Conservation (phyloP, 2,329 filamentous ascomycete genomes). For the Aspergillus eucalypticola region DNA sequence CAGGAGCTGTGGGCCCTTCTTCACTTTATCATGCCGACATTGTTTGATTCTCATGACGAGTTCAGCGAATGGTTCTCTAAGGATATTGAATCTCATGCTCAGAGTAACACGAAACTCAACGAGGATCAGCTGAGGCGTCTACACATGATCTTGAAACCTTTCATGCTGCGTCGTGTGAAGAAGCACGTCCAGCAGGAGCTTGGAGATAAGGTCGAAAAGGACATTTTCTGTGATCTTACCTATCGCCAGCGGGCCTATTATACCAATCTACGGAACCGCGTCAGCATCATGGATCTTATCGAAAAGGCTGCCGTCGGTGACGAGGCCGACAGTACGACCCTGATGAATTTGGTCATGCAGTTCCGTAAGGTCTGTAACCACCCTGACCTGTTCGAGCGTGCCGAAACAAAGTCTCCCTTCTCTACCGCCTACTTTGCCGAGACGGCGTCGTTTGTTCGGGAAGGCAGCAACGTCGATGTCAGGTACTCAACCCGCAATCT, state of each 20-base stretch:
- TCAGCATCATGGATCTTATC: constrained; percentile 97
- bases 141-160: constrained; percentile 98
- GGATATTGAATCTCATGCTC: constrained; percentile 90
- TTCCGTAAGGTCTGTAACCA: constrained; percentile 99
- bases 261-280: constrained; percentile 87
- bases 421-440: constrained; percentile 87
- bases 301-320: constrained; percentile 95
- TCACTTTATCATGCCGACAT: constrained; percentile 99
- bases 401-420: constrained; percentile 84
- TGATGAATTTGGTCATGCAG: constrained; percentile 99
- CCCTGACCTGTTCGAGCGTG: constrained; percentile 92
- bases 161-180: constrained; percentile 99
- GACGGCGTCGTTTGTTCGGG: constrained; percentile 90
- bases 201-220: constrained; percentile 96
- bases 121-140: constrained; percentile 95
- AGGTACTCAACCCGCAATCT: constrained; percentile 83
- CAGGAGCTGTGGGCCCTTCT: constrained; percentile 96
- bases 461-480: constrained; percentile 76
- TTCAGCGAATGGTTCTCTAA: constrained; percentile 58
- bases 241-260: constrained; percentile 96
- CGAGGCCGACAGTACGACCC: constrained; percentile 88
- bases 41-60: constrained; percentile 69
- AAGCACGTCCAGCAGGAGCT: constrained; percentile 99
- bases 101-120: constrained; percentile 99
- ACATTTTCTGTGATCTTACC: constrained; percentile 94